Base-by-base conservation (phyloP, 768 basidiomycete species). In the Obba rivulosa region DNA sequence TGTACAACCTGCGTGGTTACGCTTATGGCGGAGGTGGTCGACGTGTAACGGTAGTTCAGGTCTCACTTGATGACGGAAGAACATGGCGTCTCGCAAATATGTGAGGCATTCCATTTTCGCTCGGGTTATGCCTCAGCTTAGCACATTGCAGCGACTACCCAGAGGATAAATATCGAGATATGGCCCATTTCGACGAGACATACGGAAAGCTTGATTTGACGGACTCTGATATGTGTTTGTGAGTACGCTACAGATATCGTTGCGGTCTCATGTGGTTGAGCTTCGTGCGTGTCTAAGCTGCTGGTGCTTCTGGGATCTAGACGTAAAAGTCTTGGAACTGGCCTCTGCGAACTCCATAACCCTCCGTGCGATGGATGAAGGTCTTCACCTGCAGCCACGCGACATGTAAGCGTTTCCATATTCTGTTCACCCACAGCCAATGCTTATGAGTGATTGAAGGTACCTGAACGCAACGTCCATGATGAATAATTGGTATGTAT, bases 1-100 rank as follows among this genome's bases (percentile, higher is more conserved):
- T 2, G 54, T 83, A 81, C 56, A 57, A 58, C 3, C 37, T 79
- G 34, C 64, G 69, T 45, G 82, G 82, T 4, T 84, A 83, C 46
- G 81, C 81, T 2, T 85, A 84, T 57, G 68, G 72, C 21, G 82
- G 82, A 10, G 80, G 81, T 5, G 81, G 81, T 3, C 68, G 77
- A 8, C 68, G 80, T 16, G 67, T 85, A 17, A 75, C 73, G 3
- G 70, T 81, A 14, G 76, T 83, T 22, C 81, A 85, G 51, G 45
- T 83, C 35, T 77, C 79, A 7, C 54, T 78, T 8, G 78, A 83
- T 51, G 71, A 77, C 20, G 81, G 80, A 1, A 48, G 48, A 16
- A 67, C 68, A 1, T 83, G 81, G 81, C 50, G 41, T 8, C 62
- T 80, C 14, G 71, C 73, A 5, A 55, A 57, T n/a, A 61, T 76